phyloP scores from a whole-genome alignment of 2,329 filamentous ascomycete species.

The Colletotrichum tropicale region DNA sequence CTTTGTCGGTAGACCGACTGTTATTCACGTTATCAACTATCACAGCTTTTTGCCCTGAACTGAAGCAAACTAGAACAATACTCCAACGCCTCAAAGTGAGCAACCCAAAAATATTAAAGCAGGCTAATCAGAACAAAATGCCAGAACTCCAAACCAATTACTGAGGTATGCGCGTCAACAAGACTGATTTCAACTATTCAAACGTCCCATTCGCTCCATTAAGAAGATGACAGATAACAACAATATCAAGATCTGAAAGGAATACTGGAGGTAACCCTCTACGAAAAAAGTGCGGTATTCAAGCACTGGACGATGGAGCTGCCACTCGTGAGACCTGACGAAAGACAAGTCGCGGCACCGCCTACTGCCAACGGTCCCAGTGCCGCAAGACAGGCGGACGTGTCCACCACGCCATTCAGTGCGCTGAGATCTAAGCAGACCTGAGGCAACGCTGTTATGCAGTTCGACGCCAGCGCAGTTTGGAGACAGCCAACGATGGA shows the following conservation, averaged over 20 bases:
- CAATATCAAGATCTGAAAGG: fast-evolving
- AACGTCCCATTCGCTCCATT: neutral
- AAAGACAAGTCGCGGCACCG: fast-evolving
- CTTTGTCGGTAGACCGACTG: neutral
- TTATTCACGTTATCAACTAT: neutral
- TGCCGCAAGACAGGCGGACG: neutral
- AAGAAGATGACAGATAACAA: neutral
- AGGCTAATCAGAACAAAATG: neutral
- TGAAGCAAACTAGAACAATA: neutral
- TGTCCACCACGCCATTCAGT: neutral
- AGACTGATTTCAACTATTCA: fast-evolving
- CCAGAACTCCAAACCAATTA: neutral
- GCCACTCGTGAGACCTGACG: neutral
- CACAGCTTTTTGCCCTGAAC: neutral
- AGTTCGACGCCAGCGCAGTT: neutral
- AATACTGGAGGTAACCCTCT: neutral
- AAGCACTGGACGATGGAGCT: neutral
- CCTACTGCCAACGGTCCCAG: neutral
- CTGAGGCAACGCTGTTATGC: neutral
- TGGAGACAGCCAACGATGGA: neutral
- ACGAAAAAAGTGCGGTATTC: neutral
- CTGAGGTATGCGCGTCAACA: neutral
- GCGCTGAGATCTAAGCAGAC: neutral
- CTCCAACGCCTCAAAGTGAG: neutral
- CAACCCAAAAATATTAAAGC: neutral